Conservation (phyloP, 2,329 filamentous ascomycete genomes). For the Zymoseptoria passerinii region DNA sequence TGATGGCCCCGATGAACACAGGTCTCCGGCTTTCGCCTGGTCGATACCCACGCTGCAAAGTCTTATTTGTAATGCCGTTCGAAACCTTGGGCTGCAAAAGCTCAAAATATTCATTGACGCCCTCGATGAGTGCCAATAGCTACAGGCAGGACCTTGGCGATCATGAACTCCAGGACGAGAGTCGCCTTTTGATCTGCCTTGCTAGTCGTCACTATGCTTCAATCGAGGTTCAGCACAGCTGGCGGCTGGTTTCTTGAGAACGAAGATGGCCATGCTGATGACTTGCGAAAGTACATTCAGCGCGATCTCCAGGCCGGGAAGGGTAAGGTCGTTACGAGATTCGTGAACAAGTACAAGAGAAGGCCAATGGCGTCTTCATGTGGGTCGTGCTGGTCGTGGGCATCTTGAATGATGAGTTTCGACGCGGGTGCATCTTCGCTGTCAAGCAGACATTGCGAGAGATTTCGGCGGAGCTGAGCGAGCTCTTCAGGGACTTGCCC, state of each 20-base stretch:
- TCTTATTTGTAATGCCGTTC: constrained; percentile 23
- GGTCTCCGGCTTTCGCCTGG: not conserved
- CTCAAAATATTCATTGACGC: constrained; percentile 38
- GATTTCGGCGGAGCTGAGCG: constrained; percentile 35
- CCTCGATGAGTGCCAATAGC: constrained; percentile 39
- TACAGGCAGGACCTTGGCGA: constrained; percentile 30
- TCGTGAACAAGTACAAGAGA: constrained; percentile 27
- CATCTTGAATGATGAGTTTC: constrained; percentile 39
- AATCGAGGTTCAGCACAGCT: constrained; percentile 28
- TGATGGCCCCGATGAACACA: not conserved
- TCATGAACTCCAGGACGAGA: not conserved
- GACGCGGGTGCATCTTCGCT: constrained; percentile 22
- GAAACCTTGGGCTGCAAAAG: constrained; percentile 18
- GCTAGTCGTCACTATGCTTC: constrained; percentile 40
- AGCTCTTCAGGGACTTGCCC: constrained; percentile 47
- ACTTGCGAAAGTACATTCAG: constrained; percentile 31
- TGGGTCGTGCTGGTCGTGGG: constrained; percentile 40
- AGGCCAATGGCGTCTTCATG: constrained; percentile 38
- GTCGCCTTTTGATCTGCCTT: constrained; percentile 30
- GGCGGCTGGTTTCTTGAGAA: constrained; percentile 30
- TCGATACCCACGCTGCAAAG: constrained; percentile 17
- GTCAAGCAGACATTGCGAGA: constrained; percentile 31
- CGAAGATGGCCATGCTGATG: constrained; percentile 27
- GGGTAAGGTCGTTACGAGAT: constrained; percentile 21
- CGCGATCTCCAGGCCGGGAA: constrained; percentile 23